Evolutionary conservation across 345 rosid species (phyloP), one percentile per base, ranked within the genome.

Genomic region (Zanthoxylum bungeanum): DNA sequence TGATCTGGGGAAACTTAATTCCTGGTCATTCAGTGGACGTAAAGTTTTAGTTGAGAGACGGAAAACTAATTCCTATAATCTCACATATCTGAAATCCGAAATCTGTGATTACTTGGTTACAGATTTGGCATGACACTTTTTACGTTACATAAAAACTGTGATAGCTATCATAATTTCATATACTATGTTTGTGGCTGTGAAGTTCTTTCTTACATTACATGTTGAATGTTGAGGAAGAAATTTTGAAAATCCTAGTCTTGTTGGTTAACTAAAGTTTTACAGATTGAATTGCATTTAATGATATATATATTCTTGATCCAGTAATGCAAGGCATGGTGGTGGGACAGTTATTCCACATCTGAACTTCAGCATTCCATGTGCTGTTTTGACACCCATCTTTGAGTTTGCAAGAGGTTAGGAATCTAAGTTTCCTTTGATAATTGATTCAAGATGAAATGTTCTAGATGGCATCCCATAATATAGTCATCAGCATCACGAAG

Each of bases 311-410:
- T 76, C 56, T 73, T 78, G 76, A 59, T 58, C 57, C 85, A 95
- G 99, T 88, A 95, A 95, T 24, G 91, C 99, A 3, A 82, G 97
- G 79, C 98, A 95, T 34, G 93, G 96, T 34, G 93, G 91, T 9
- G 93, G 99, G 66, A 88, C 83, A 36, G 71, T 88, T 73, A 92
- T 95, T 80, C 99, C 99, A 0, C 88, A 92, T 81, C 80, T 95
- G 75, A 95, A 95, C 79, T 95, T 95, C 82, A 89, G 92, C 93
- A 92, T 95, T 75, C 98, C 99, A 16, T 86, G 91, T 75, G 93
- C 88, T 22, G 85, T 83, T 70, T 77, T 92, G 82, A 85, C 79
- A 33, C 96, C 98, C 5, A 82, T 92, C 77, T 85, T 95, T 64
- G 81, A 82, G 81, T 95, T 85, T 77, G 87, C 96, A 34, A 76